Evolutionary conservation across 2,329 filamentous ascomycete species (phyloP), one percentile per base, ranked within the genome.

Genomic region (Neoarthrinium moseri): DNA sequence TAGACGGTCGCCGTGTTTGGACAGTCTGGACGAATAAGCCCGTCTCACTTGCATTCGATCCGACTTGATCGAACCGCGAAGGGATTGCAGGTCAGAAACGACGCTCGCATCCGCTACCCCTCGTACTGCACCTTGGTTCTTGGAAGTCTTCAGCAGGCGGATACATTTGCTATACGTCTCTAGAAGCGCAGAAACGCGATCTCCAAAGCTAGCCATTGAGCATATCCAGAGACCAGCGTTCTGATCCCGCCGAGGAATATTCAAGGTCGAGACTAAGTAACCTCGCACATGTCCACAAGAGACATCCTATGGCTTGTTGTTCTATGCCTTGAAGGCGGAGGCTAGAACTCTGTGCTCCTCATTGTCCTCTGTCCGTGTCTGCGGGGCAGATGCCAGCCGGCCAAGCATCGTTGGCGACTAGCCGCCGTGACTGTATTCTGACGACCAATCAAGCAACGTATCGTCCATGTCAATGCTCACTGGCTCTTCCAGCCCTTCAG

Each of bases 151-250:
- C 6, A 75, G 59, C 11, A 74, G 62, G 13, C 64, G 61, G 26
- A 75, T 61, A 50, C 72, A 73, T 50, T 65, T 73, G 39, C 68
- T 65, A 47, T 78, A 80, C 11, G 72, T 71, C 38, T 72, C 66
- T 15, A 79, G 58, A 12, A 80, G 63, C 6, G 67, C 66, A 4
- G 62, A 59, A 35, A 79, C 68, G 15, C 66, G 65, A 41, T 67
- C 60, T 42, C 71, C 67, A 50, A 80, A 75, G 27, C 32, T 32
- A 5, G 41, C 41, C 41, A 44, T 44, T 22, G n/a, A n/a, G n/a
- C n/a, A 29, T 7, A 21, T 21, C 27, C 11, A 18, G n/a, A 4
- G 38, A 29, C 24, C 17, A 29, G 15, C 15, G 10, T 30, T 11
- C n/a, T 10, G 23, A 10, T 12, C 17, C 15, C 15, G 10, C 17